phyloP scores from a whole-genome alignment of 495 filamentous ascomycete genomes.

The Cercophora sp. region DNA sequence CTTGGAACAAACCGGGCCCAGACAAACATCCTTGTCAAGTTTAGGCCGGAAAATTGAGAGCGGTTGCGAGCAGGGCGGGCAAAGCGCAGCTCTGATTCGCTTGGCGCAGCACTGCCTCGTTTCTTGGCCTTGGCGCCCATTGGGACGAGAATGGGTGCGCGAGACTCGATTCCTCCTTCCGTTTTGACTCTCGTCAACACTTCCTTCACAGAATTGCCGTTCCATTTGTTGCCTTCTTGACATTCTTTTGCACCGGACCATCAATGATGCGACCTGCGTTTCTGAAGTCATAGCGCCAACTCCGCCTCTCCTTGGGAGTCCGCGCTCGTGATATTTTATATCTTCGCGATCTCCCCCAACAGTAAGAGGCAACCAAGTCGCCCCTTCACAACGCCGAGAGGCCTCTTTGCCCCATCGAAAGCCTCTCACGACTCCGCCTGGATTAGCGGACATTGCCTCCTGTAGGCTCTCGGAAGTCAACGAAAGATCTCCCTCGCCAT shows the following conservation, averaged over 20 bases:
- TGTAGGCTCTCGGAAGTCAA: too few species aligned
- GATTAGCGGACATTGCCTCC: too few species aligned
- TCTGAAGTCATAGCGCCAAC: neutral
- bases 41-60: constrained; percentile 8
- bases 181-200: neutral
- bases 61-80: neutral
- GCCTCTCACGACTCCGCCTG: too few species aligned
- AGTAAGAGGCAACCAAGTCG: neutral
- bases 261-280: neutral
- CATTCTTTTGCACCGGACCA: neutral
- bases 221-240: neutral
- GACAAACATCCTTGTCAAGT: neutral
- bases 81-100: constrained; percentile 19
- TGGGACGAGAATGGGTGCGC: neutral
- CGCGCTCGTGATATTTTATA: neutral
- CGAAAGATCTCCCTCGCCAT: too few species aligned
- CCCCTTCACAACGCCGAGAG: too few species aligned
- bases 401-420: too few species aligned
- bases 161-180: neutral
- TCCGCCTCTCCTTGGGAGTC: neutral
- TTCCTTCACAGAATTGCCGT: neutral
- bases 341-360: constrained; percentile 1
- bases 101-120: constrained; percentile 20
- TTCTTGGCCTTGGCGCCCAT: constrained; percentile 8
- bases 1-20: too few species aligned